These are phyloP conservation scores for Cochliopodium minus DNA, from an alignment of 208 protist species.

Conservation along the genomic window DNA sequence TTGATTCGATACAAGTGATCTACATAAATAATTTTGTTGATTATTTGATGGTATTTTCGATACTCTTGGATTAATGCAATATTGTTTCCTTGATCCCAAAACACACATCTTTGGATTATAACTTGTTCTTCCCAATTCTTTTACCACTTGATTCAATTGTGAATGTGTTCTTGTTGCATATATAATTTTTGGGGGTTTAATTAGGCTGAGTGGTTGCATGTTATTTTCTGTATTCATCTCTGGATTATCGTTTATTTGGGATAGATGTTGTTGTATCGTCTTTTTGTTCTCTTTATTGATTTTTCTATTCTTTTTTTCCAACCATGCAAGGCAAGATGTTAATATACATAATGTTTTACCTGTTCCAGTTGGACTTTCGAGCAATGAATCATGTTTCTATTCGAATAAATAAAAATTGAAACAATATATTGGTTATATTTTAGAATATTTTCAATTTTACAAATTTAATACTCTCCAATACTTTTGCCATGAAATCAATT, in stretches of 20 bases:
- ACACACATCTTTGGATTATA: slow-evolving; percentile 67
- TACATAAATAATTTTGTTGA: slow-evolving; percentile 12
- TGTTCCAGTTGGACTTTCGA: slow-evolving; percentile 52
- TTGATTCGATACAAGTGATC: not conserved
- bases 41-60: not conserved
- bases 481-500: slow-evolving; percentile 73
- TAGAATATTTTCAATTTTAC: not conserved
- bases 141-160: slow-evolving; percentile 75
- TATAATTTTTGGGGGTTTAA: slow-evolving; percentile 44
- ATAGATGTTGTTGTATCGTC: not conserved
- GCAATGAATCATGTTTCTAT: slow-evolving; percentile 29
- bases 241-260: not conserved
- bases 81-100: slow-evolving; percentile 68
- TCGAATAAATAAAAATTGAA: not conserved
- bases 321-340: slow-evolving; percentile 42
- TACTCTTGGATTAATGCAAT: slow-evolving; percentile 69
- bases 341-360: slow-evolving; percentile 59
- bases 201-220: not conserved
- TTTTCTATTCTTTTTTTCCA: not conserved
- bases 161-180: slow-evolving; percentile 83
- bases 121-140: slow-evolving; percentile 61
- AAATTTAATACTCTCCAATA: not conserved
- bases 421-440: not conserved
- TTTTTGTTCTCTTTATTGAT: not conserved
- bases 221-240: not conserved